Conservation (phyloP, 2,329 filamentous ascomycete species). For the Fusarium albidum region DNA sequence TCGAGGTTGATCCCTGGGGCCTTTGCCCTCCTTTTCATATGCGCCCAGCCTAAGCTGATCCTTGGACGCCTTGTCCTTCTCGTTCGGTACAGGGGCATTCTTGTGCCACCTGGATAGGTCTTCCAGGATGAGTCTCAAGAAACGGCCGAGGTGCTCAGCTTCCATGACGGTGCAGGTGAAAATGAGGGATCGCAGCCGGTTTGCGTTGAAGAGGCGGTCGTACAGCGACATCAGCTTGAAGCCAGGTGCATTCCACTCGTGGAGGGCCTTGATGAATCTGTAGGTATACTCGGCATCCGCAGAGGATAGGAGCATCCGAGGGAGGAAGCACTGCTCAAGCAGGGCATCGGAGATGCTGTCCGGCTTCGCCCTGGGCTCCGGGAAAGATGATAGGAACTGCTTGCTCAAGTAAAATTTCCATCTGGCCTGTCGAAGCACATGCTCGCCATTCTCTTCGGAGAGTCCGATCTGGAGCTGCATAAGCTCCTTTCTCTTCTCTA, state of each 20-base stretch:
- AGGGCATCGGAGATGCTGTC: slow-evolving; percentile 77
- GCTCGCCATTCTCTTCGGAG: slow-evolving; percentile 75
- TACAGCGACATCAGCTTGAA: slow-evolving; percentile 88
- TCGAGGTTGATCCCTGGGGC: slow-evolving; percentile 60
- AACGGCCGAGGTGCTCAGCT: slow-evolving; percentile 91
- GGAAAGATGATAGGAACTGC: slow-evolving; percentile 84
- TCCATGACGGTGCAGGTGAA: slow-evolving; percentile 91
- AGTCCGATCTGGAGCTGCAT: slow-evolving; percentile 74
- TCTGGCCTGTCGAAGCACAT: slow-evolving; percentile 71
- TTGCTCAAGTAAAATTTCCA: slow-evolving; percentile 75
- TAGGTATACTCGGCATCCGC: slow-evolving; percentile 91
- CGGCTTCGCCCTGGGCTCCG: slow-evolving; percentile 67
- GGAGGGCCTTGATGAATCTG: slow-evolving; percentile 85
- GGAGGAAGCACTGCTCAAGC: slow-evolving; percentile 92
- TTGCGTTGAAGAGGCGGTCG: slow-evolving; percentile 83
- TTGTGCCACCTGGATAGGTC: slow-evolving; percentile 87
- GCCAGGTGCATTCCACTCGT: slow-evolving; percentile 82
- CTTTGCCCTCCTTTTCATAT: slow-evolving; percentile 81
- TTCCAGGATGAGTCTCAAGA: slow-evolving; percentile 81
- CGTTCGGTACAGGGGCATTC: slow-evolving; percentile 65
- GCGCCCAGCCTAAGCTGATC: slow-evolving; percentile 69
- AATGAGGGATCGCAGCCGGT: slow-evolving; percentile 81
- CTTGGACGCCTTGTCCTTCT: slow-evolving; percentile 47
- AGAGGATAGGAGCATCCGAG: slow-evolving; percentile 82
- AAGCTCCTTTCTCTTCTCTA: slow-evolving; percentile 72